A percentile compares a stretch with the other conserved stretches of the same genome.
Evolutionary conservation across 148 eudicot genomes (phyloP).

Genomic region (Nepenthes mirabilis): DNA sequence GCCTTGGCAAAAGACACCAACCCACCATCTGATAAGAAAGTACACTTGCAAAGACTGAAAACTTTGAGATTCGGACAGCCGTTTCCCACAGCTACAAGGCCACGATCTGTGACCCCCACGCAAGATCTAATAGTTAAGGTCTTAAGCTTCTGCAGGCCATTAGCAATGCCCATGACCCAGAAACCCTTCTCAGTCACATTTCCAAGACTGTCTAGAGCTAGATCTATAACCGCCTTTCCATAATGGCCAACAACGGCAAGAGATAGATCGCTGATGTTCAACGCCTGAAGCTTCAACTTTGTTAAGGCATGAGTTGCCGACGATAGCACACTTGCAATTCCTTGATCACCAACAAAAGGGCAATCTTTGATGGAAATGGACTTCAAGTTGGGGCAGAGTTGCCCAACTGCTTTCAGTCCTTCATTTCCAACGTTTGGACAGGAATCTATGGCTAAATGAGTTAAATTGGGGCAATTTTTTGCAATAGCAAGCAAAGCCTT

Average conservation of each 20-base stretch:
- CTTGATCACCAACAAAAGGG: constrained; percentile 71
- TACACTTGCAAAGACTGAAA: constrained; percentile 32
- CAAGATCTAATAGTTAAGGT: constrained; percentile 44
- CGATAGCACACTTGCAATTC: constrained; percentile 50
- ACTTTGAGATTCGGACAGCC: constrained; percentile 66
- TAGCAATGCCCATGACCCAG: constrained; percentile 86
- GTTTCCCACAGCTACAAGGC: constrained; percentile 63
- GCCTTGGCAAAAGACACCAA: constrained; percentile 50
- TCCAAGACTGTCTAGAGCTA: constrained; percentile 40
- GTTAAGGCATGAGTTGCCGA: constrained; percentile 27
- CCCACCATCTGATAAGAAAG: constrained; percentile 69
- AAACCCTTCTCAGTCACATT: constrained; percentile 78
- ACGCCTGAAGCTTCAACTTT: constrained; percentile 55
- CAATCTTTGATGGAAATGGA: constrained; percentile 54
- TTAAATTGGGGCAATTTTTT: constrained; percentile 44
- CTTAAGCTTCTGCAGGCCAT: constrained; percentile 58
- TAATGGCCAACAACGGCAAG: constrained; percentile 81
- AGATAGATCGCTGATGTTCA: constrained; percentile 65
- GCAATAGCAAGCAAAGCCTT: constrained; percentile 62
- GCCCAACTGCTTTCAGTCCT: constrained; percentile 55
- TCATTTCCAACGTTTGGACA: constrained; percentile 51
- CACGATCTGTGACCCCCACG: constrained; percentile 64
- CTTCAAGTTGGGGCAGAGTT: constrained; percentile 35
- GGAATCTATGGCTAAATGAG: constrained; percentile 35
- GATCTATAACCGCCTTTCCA: constrained; percentile 53